Evolutionary conservation across 1,284 basidiomycete genomes (phyloP), one percentile per base, ranked within the genome.

Genomic region (Thecaphora thlaspeos): DNA sequence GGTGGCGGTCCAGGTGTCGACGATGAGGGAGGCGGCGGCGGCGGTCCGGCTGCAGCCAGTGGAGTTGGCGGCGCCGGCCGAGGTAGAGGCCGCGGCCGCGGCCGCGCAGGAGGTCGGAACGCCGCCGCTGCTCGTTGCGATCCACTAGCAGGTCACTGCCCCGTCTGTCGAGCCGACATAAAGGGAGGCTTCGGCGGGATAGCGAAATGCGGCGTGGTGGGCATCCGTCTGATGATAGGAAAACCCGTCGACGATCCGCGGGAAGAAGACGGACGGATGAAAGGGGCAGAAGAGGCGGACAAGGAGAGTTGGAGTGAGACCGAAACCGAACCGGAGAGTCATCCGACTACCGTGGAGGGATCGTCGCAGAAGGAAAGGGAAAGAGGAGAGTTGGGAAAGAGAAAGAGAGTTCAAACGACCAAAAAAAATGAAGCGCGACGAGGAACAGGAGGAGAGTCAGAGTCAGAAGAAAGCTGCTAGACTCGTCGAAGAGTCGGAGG

Each of bases 121-220:
- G n/a, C n/a, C n/a, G n/a, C n/a, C n/a, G n/a, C 3, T 19, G 23
- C 23, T 58, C 51, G 46, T 42, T 45, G 61, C 4, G 65, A 66
- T 47, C 68, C 68, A 3, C 39, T 72, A 18, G 63, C 57, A 4
- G 71, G 71, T 2, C 61, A 61, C 12, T 74, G 71, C 39, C 71
- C 71, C 10, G 71, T 74, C 0, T 74, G 71, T 37, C 55, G 71
- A 36, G 48, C 65, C 19, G 54, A 59, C 30, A 72, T 74, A 46
- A 61, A 59, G 8, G 70, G 68, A 19, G 70, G 58, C 1, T 74
- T 74, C 52, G 68, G 61, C 15, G 66, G 68, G 17, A 40, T 51
- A 22, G 53, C 52, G 18, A 58, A 56, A 26, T 46, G 42, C 17
- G 68, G 68, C 5, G 47, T 71, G 7, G 28, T 65, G 1, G 71